phyloP scores from a whole-genome alignment of 2,329 filamentous ascomycete species.

The Verticillium dahliae region DNA sequence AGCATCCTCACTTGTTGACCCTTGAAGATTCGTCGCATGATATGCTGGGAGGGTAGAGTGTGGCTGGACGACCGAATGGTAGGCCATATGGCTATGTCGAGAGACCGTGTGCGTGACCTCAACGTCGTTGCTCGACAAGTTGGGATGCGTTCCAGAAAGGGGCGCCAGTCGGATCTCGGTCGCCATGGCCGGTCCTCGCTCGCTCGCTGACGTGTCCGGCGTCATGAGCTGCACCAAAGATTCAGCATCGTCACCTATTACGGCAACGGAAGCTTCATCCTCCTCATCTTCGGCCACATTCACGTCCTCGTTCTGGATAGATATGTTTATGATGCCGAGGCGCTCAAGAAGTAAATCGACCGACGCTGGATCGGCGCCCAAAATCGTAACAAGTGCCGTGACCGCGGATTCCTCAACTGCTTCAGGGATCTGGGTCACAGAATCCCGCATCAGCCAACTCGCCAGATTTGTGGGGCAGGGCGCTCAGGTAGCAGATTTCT shows the following conservation, averaged over 20 bases:
- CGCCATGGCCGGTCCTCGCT: neutral
- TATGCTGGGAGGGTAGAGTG: neutral
- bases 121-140: neutral
- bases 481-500: slow-evolving; percentile 18
- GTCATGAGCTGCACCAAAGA: neutral
- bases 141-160: neutral
- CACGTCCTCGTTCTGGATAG: neutral
- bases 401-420: neutral
- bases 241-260: neutral
- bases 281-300: neutral
- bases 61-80: neutral
- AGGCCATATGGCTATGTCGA: neutral
- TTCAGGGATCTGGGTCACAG: slow-evolving; percentile 3
- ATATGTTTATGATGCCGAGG: neutral
- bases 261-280: neutral
- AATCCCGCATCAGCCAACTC: slow-evolving; percentile 27
- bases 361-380: neutral
- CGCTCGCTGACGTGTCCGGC: neutral
- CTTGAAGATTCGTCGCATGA: neutral
- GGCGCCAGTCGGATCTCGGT: neutral
- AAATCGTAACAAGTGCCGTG: neutral
- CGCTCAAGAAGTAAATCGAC: neutral
- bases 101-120: neutral
- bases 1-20: neutral
- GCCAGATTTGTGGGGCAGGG: slow-evolving; percentile 21